A percentile compares a stretch with the other conserved stretches of the same genome.
Conservation (phyloP, 148 eudicot species). For the Salicornia ramosissima region DNA sequence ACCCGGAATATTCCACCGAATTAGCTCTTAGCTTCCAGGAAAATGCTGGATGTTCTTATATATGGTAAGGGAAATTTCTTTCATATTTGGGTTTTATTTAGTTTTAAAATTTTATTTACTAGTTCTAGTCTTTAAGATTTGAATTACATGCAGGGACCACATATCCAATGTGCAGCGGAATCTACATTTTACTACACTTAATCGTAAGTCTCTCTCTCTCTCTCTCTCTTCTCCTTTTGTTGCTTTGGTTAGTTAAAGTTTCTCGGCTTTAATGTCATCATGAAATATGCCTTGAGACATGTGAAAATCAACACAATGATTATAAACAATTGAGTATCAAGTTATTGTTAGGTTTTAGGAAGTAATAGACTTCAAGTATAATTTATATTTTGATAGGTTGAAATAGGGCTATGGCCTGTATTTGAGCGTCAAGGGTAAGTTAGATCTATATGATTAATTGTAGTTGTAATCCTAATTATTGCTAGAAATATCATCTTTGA, state of each 20-base stretch:
- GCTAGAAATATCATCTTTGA: too few relatives aligned
- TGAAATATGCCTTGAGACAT: background rate
- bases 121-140: slow-evolving; percentile 7
- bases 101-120: background rate
- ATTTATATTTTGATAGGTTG: background rate
- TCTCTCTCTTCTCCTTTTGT: background rate
- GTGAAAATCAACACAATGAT: background rate
- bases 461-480: background rate
- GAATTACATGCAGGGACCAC: slow-evolving; percentile 70
- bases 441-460: background rate
- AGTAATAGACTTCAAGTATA: background rate
- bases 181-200: slow-evolving; percentile 56
- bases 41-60: slow-evolving; percentile 78
- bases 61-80: slow-evolving; percentile 47
- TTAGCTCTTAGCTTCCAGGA: slow-evolving; percentile 98
- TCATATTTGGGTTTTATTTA: background rate
- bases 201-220: slow-evolving; percentile 51
- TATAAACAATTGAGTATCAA: background rate
- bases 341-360: background rate
- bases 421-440: background rate
- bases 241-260: background rate
- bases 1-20: slow-evolving; percentile 79
- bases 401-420: background rate
- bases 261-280: background rate
- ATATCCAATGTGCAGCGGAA: slow-evolving; percentile 76